Evolutionary conservation across 1,139 yeast genomes (phyloP).

Genomic region (Geotrichum histeridarum): DNA sequence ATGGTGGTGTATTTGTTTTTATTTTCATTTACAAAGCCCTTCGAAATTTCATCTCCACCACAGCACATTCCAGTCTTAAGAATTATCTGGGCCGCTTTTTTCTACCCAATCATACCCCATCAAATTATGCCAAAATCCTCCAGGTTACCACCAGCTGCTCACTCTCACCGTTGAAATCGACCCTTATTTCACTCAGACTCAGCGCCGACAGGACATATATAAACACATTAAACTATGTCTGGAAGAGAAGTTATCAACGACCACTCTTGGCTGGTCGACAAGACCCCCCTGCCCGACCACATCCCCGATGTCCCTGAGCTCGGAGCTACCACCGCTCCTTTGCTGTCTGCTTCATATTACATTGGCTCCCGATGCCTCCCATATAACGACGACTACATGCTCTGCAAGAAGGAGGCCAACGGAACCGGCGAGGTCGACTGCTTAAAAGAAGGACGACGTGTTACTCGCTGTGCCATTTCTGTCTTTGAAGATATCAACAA

Average conservation of each 20-base stretch:
- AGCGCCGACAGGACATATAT: not conserved
- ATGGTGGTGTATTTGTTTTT: not conserved
- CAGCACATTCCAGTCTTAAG: not conserved
- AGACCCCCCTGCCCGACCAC: conserved; percentile 59
- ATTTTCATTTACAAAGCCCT: not conserved
- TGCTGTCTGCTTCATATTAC: conserved; percentile 71
- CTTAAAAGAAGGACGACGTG: conserved; percentile 81
- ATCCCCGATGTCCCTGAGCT: conserved; percentile 80
- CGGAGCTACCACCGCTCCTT: conserved; percentile 85
- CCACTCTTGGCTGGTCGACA: conserved; percentile 36
- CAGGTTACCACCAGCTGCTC: not conserved
- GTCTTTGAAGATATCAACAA: conserved; percentile 71
- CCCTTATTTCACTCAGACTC: not conserved
- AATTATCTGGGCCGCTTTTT: not conserved
- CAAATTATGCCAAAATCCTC: conserved; percentile 1
- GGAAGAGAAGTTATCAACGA: conserved; percentile 29
- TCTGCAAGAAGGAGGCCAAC: conserved; percentile 68
- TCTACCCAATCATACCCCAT: not conserved
- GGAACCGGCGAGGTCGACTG: conserved; percentile 70
- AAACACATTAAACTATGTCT: conserved; percentile 22
- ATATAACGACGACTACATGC: conserved; percentile 82
- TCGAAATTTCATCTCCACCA: not conserved
- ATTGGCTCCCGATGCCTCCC: conserved; percentile 78
- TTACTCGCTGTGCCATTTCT: conserved; percentile 79
- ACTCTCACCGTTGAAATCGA: not conserved